Conservation (phyloP, 192 early-diverging fungal genomes). For the Podochytrium sp. region DNA sequence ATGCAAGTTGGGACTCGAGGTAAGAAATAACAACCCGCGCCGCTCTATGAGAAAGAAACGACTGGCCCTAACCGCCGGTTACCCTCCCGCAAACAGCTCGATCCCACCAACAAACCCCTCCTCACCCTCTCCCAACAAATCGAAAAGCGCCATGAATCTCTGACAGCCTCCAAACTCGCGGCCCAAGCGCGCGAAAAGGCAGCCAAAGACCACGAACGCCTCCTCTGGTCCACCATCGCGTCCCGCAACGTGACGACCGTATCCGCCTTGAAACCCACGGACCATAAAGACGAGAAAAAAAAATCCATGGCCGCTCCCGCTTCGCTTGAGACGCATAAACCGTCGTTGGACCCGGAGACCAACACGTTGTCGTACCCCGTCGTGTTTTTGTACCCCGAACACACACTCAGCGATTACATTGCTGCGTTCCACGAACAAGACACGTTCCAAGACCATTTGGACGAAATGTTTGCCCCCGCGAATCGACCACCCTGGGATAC, state of each 20-base stretch:
- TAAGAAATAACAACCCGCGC: too few species aligned
- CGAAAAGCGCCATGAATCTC: slow-evolving; percentile 41
- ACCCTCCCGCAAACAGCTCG: slow-evolving; percentile 30
- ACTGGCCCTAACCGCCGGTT: too few species aligned
- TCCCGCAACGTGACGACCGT: slow-evolving; percentile 12
- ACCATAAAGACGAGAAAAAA: slow-evolving; percentile 12
- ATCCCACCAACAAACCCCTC: slow-evolving; percentile 63
- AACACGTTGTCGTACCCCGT: slow-evolving; percentile 80
- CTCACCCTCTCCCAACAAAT: slow-evolving; percentile 40
- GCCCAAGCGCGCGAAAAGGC: slow-evolving; percentile 53
- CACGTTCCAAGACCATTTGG: slow-evolving; percentile 83
- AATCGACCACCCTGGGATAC: slow-evolving; percentile 85
- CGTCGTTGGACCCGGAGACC: slow-evolving; percentile 52
- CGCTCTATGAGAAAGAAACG: background rate
- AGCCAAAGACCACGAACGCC: slow-evolving; percentile 47
- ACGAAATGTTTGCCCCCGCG: slow-evolving; percentile 69
- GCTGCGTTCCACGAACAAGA: slow-evolving; percentile 80
- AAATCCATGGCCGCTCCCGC: background rate
- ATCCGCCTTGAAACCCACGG: background rate
- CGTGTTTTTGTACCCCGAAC: slow-evolving; percentile 93
- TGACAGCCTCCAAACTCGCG: slow-evolving; percentile 48
- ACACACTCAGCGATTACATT: slow-evolving; percentile 88
- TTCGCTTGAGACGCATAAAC: slow-evolving; percentile 1
- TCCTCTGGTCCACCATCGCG: slow-evolving; percentile 53
- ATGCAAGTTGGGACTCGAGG: slow-evolving; percentile 72